Percentiles rank a stretch among this genome's conserved stretches.
phyloP scores from a whole-genome alignment of 2,329 filamentous ascomycete genomes.

The Coniella lustricola region DNA sequence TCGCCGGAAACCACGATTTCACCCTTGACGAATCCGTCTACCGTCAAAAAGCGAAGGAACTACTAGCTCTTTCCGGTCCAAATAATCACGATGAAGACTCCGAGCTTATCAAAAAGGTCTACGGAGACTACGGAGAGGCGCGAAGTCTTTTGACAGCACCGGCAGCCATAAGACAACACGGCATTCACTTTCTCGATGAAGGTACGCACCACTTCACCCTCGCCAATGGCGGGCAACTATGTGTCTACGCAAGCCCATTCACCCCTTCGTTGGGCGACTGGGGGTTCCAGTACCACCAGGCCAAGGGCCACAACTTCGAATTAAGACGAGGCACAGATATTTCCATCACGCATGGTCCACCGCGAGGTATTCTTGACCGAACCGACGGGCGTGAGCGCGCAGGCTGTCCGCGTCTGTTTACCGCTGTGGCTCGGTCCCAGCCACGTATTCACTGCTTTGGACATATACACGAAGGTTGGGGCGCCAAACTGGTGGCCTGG shows the following conservation, averaged over 20 bases:
- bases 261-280: constrained; percentile 40
- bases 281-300: constrained; percentile 42
- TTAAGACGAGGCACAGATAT: constrained; percentile 35
- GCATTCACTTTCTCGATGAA: constrained; percentile 43
- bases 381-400: constrained; percentile 25
- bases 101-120: constrained; percentile 24
- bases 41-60: constrained; percentile 17
- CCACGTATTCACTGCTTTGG: constrained; percentile 50
- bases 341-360: constrained; percentile 50
- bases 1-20: constrained; percentile 50
- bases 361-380: constrained; percentile 42
- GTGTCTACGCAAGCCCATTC: constrained; percentile 46
- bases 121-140: constrained; percentile 32
- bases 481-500: constrained; percentile 48
- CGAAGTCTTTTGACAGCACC: constrained; percentile 32
- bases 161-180: constrained; percentile 26
- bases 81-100: too few relatives aligned
- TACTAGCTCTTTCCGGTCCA: constrained; percentile 6
- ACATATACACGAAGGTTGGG: constrained; percentile 56
- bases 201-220: constrained; percentile 42
- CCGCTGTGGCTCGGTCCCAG: constrained; percentile 34
- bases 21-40: constrained; percentile 30
- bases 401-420: constrained; percentile 39
- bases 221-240: constrained; percentile 40
- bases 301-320: constrained; percentile 30